Conservation (phyloP, 106 monocot genomes). For the Chionographis japonica region DNA sequence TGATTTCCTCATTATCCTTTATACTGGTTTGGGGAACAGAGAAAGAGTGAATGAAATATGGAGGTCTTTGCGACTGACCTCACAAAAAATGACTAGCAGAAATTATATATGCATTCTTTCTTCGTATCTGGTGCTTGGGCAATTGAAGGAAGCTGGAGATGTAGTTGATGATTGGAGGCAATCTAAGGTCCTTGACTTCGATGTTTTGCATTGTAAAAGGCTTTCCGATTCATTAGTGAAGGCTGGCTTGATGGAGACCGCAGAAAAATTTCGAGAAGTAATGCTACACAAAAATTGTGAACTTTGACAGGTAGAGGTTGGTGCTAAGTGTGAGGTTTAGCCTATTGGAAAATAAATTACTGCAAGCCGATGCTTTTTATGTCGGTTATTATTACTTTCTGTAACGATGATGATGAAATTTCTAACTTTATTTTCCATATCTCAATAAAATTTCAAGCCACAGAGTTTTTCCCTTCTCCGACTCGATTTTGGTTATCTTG, state of each 20-base stretch:
- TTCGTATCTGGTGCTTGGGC: constrained; percentile 49
- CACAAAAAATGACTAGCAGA: constrained; percentile 70
- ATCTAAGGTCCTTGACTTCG: constrained; percentile 50
- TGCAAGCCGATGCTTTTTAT: no score
- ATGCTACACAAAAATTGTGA: constrained; percentile 46
- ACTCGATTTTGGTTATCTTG: background rate
- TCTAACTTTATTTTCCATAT: no score
- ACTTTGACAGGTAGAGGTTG: constrained; percentile 2
- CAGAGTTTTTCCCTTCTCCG: no score
- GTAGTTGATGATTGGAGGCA: constrained; percentile 77
- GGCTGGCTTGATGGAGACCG: constrained; percentile 30
- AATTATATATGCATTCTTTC: constrained; percentile 74
- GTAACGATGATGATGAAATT: no score
- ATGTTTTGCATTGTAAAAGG: constrained; percentile 41
- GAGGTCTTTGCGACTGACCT: constrained; percentile 63
- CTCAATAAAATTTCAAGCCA: no score
- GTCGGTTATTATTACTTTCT: no score
- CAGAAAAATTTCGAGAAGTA: constrained; percentile 42
- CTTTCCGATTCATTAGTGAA: constrained; percentile 59
- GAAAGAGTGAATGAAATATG: constrained; percentile 75
- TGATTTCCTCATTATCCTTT: constrained; percentile 79
- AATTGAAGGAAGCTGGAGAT: constrained; percentile 71
- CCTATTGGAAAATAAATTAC: no score
- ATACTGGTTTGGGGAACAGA: constrained; percentile 63
- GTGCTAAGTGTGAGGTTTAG: no score